A percentile compares a stretch with the other conserved stretches of the same genome.
These are phyloP conservation scores for Betula pendula DNA, from an alignment of 306 rosid species.

Conservation along the genomic window DNA sequence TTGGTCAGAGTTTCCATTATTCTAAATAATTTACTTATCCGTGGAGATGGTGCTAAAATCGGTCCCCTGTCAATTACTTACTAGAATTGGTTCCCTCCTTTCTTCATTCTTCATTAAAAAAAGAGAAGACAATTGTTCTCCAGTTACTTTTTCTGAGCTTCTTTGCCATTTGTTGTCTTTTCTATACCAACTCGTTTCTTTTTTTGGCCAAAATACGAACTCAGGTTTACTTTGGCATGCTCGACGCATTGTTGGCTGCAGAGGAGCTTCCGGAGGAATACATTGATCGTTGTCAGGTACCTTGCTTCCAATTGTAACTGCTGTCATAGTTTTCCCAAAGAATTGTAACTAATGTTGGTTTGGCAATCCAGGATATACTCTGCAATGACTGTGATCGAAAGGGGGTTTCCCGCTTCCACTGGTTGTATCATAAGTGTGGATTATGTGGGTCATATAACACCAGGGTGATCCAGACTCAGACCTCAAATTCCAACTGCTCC, in stretches of 20 bases:
- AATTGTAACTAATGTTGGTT: no score
- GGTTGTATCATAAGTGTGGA: constrained; percentile 93
- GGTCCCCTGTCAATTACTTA: background rate
- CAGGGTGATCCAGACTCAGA: constrained; percentile 80
- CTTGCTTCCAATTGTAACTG: background rate
- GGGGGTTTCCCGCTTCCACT: constrained; percentile 83
- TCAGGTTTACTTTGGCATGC: constrained; percentile 99
- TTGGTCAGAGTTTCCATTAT: constrained; percentile 11
- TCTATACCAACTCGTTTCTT: background rate
- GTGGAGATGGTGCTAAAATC: background rate
- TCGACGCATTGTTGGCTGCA: constrained; percentile 92
- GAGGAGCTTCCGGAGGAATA: constrained; percentile 98
- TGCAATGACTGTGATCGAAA: constrained; percentile 89
- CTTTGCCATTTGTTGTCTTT: constrained; percentile 33
- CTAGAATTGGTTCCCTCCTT: background rate
- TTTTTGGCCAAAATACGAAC: background rate
- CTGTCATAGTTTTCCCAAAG: background rate
- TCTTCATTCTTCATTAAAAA: background rate
- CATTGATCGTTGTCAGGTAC: constrained; percentile 82
- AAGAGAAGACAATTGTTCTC: background rate
- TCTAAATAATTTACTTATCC: background rate
- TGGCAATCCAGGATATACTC: constrained; percentile 78
- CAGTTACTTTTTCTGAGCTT: background rate
- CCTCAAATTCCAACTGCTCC: constrained; percentile 51
- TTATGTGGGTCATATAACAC: constrained; percentile 91